Base-by-base conservation (phyloP, 163 green algal genomes). In the Trebouxiophyceae sp. region DNA sequence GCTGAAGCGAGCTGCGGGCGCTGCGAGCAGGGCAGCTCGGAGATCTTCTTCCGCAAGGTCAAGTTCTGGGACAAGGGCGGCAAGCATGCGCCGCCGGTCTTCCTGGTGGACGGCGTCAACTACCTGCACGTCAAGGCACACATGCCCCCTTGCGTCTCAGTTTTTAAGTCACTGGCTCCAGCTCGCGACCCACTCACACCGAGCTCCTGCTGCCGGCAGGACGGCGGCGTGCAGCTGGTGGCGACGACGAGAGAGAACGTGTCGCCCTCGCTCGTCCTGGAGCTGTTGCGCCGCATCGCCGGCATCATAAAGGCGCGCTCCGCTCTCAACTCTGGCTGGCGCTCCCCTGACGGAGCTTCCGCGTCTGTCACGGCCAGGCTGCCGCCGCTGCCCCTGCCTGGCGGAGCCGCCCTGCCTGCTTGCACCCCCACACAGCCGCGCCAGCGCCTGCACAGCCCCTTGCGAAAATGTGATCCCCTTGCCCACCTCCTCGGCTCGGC, bases 41-140 rank as follows among this genome's bases (percentile, higher is more conserved):
- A 98, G 62, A 84, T 87, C 0, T 97, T 98, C 63, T 97, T 95
- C 66, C 76, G 90, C 12, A 92, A 89, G 54, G 75, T 89, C 22
- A 91, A 85, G 22, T 75, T 80, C n/a, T 78, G 76, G 69, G 70
- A 81, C 44, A 73, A 66, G 4, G 54, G 61, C 27, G 72, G 78
- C 24, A 63, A 63, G 32, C 84, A 94, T 65, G 87, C 88, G 2
- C 88, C 88, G 0, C 87, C 89, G 5, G 80, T 93, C 1, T 95
- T 97, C 67, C 64, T 85, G 45, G 76, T 94, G 7, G 93, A 98
- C 63, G 93, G 93, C 24, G 88, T 97, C 7, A 86, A 90, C 46
- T 98, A 98, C 78, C 63, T 97, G 28, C 81, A 95, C 60, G 69
- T 68, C 8, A 50, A 50, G 39, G 39, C n/a, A n/a, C n/a, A n/a